Evolutionary conservation across 2,329 filamentous ascomycete species (phyloP).

Genomic region (Curvularia lunata): DNA sequence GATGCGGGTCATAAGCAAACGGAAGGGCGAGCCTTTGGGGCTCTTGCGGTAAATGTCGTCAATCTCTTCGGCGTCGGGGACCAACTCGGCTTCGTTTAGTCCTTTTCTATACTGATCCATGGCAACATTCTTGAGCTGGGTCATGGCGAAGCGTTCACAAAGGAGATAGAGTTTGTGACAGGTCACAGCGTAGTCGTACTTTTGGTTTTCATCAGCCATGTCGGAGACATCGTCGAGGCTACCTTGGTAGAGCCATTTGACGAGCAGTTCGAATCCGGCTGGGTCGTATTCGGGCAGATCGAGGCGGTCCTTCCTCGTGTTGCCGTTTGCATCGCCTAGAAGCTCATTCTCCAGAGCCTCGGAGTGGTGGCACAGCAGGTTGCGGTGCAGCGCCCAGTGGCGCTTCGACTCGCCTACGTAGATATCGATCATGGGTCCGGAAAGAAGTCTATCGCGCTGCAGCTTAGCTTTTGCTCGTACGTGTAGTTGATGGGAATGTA

Average conservation of each 20-base stretch:
- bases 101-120: slow-evolving; percentile 62
- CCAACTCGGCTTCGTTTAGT: slow-evolving; percentile 57
- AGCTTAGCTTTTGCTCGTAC: slow-evolving; percentile 54
- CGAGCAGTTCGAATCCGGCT: slow-evolving; percentile 60
- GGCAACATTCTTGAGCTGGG: slow-evolving; percentile 59
- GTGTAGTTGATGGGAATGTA: slow-evolving; percentile 48
- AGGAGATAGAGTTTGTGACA: slow-evolving; percentile 62
- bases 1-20: slow-evolving; percentile 59
- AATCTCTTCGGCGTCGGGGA: slow-evolving; percentile 62
- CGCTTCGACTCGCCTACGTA: slow-evolving; percentile 56
- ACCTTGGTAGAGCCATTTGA: slow-evolving; percentile 64
- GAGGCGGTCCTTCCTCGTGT: slow-evolving; percentile 48
- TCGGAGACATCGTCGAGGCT: slow-evolving; percentile 58
- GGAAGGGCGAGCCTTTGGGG: slow-evolving; percentile 55
- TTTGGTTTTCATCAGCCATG: slow-evolving; percentile 53
- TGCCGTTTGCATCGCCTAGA: slow-evolving; percentile 44
- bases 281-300: slow-evolving; percentile 59
- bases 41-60: slow-evolving; percentile 60
- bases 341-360: slow-evolving; percentile 52
- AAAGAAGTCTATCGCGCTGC: slow-evolving; percentile 59
- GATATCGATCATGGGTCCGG: slow-evolving; percentile 59
- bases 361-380: slow-evolving; percentile 61
- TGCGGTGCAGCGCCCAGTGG: slow-evolving; percentile 60
- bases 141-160: slow-evolving; percentile 59
- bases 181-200: slow-evolving; percentile 61